These are phyloP conservation scores for Globisporangium ultimum DNA, from an alignment of 352 stramenopile species.

Conservation along the genomic window DNA sequence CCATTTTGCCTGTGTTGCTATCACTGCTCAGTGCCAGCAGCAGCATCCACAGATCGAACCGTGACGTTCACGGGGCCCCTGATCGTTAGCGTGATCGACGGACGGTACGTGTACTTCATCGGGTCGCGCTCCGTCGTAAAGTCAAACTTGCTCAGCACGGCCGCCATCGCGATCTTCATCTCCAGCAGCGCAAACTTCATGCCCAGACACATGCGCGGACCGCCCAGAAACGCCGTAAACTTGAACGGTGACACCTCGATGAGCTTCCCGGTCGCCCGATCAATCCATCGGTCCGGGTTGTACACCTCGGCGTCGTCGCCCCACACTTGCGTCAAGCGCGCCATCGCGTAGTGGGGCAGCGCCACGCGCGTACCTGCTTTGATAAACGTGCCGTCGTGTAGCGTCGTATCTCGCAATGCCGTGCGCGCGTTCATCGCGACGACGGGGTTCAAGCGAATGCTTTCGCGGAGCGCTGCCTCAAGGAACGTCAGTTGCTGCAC, in stretches of 20 bases:
- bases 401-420: conserved; percentile 25
- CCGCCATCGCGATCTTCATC: conserved; percentile 35
- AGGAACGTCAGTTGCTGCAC: conserved; percentile 44
- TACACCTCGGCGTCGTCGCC: conserved; percentile 37
- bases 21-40: no score
- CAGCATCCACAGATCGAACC: neutral
- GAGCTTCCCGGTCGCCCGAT: conserved; percentile 22
- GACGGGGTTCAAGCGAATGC: conserved; percentile 42
- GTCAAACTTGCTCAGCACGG: conserved; percentile 33
- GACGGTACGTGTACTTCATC: conserved; percentile 20
- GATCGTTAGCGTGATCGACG: conserved; percentile 26
- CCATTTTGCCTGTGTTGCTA: no score
- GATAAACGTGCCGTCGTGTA: conserved; percentile 53
- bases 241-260: conserved; percentile 32
- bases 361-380: conserved; percentile 27
- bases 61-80: conserved; percentile 18
- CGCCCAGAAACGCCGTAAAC: conserved; percentile 44
- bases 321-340: conserved; percentile 34
- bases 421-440: conserved; percentile 35
- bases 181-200: conserved; percentile 39
- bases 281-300: conserved; percentile 49
- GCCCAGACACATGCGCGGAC: conserved; percentile 42
- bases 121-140: conserved; percentile 20
- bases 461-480: conserved; percentile 44
- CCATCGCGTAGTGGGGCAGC: conserved; percentile 40